Evolutionary conservation across 2,329 filamentous ascomycete genomes (phyloP).

Genomic region (Scytalidium lignicola): DNA sequence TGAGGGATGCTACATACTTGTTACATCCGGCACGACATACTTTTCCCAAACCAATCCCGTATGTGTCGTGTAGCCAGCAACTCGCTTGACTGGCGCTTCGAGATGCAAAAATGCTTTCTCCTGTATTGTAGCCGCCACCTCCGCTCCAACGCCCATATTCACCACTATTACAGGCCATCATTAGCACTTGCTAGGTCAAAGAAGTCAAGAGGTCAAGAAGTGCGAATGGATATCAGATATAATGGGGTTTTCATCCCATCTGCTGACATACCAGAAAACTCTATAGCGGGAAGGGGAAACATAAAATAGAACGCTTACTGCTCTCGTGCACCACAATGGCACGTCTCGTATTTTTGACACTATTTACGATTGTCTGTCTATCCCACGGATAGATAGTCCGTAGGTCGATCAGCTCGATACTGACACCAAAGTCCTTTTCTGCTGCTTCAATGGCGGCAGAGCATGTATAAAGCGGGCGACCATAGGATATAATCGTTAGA

Average conservation of each 20-base stretch:
- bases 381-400: conserved; percentile 92
- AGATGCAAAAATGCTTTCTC: conserved; percentile 77
- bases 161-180: conserved; percentile 43
- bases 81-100: conserved; percentile 78
- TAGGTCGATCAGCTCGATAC: conserved; percentile 80
- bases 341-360: conserved; percentile 80
- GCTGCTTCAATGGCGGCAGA: conserved; percentile 70
- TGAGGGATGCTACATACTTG: conserved; percentile 53
- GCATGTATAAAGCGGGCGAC: conserved; percentile 83
- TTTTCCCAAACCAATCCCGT: conserved; percentile 74
- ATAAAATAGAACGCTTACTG: conserved; percentile 28
- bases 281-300: too few relatives aligned
- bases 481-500: conserved; percentile 81
- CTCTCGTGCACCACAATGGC: conserved; percentile 88
- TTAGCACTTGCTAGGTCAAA: too few relatives aligned
- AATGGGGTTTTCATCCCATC: too few relatives aligned
- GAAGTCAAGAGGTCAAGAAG: too few relatives aligned
- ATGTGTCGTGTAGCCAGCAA: conserved; percentile 88
- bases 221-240: too few relatives aligned
- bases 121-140: conserved; percentile 84
- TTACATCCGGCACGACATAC: conserved; percentile 79
- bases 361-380: conserved; percentile 70
- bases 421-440: conserved; percentile 69
- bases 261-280: too few relatives aligned
- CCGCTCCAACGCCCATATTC: conserved; percentile 83